Conservation (phyloP, 257 asterid genomes). For the Schizonepeta tenuifolia region DNA sequence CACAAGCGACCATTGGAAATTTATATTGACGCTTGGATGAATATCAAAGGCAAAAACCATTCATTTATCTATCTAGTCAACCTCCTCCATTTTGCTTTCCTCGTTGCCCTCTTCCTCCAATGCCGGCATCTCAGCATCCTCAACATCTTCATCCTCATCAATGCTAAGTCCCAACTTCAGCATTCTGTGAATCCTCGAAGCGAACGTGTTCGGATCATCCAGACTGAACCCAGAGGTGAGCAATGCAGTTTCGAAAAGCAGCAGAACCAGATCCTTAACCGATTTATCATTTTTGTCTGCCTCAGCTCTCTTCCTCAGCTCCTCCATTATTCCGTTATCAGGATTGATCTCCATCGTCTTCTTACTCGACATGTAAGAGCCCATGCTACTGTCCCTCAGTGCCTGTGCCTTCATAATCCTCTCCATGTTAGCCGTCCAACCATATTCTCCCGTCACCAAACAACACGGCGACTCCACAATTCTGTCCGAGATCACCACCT, state of each 20-base stretch:
- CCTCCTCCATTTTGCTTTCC: conserved; percentile 53
- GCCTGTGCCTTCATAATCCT: conserved; percentile 56
- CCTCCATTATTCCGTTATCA: conserved; percentile 50
- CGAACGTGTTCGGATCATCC: conserved; percentile 53
- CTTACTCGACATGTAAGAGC: conserved; percentile 52
- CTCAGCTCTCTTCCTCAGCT: conserved; percentile 50
- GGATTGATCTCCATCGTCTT: conserved; percentile 56
- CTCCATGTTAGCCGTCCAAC: conserved; percentile 50
- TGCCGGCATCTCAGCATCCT: conserved; percentile 44
- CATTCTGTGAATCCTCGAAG: conserved; percentile 49
- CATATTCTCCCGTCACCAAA: conserved; percentile 47
- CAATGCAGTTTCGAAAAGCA: conserved; percentile 48
- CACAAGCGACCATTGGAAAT: not conserved
- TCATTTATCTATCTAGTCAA: conserved; percentile 24
- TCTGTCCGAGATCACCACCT: conserved; percentile 45
- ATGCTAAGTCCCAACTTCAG: conserved; percentile 51
- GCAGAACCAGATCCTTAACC: conserved; percentile 48
- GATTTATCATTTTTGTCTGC: conserved; percentile 48
- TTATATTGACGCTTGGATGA: not conserved
- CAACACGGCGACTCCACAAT: conserved; percentile 52
- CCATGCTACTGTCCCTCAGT: conserved; percentile 45
- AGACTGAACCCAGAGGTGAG: conserved; percentile 53
- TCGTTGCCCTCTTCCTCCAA: conserved; percentile 43
- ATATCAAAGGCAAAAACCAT: no score
- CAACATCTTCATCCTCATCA: conserved; percentile 39